Conservation (phyloP, 495 filamentous ascomycete genomes). For the Daldinia childiae region DNA sequence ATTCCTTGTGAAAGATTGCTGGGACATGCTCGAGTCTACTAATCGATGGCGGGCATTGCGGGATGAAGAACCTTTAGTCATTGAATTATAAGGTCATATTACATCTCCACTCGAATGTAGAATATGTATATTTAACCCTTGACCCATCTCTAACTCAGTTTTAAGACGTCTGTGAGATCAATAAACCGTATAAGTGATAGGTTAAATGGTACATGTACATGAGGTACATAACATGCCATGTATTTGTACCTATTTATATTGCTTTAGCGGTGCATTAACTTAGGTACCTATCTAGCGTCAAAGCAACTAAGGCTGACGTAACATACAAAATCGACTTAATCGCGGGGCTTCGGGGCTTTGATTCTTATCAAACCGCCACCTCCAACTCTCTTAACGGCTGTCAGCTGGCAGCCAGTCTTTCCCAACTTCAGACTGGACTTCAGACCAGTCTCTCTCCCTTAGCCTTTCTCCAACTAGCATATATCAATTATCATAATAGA, state of each 20-base stretch:
- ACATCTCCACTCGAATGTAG: background rate
- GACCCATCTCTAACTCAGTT: background rate
- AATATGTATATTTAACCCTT: background rate
- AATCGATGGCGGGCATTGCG: conserved; percentile 55
- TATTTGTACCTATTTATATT: background rate
- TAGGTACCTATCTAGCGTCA: too few species aligned
- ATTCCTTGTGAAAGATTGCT: conserved; percentile 53
- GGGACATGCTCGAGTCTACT: conserved; percentile 51
- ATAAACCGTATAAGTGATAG: background rate
- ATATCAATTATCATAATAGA: background rate
- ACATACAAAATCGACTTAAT: background rate
- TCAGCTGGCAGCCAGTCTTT: conserved; percentile 40
- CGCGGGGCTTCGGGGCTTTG: background rate
- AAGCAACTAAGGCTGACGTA: conserved; percentile 11
- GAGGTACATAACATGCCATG: background rate
- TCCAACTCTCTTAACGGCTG: conserved; percentile 16
- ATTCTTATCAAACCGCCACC: conserved; percentile 1
- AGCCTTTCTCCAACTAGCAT: background rate
- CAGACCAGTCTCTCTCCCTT: background rate
- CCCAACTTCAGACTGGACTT: conserved; percentile 27
- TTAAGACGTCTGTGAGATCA: background rate
- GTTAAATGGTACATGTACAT: background rate
- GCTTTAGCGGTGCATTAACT: background rate
- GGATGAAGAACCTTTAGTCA: conserved; percentile 44
- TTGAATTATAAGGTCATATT: conserved; percentile 14